Evolutionary conservation across 129 eudicot species (phyloP), one percentile per base, ranked within the genome.

Genomic region (Escallonia rubra): DNA sequence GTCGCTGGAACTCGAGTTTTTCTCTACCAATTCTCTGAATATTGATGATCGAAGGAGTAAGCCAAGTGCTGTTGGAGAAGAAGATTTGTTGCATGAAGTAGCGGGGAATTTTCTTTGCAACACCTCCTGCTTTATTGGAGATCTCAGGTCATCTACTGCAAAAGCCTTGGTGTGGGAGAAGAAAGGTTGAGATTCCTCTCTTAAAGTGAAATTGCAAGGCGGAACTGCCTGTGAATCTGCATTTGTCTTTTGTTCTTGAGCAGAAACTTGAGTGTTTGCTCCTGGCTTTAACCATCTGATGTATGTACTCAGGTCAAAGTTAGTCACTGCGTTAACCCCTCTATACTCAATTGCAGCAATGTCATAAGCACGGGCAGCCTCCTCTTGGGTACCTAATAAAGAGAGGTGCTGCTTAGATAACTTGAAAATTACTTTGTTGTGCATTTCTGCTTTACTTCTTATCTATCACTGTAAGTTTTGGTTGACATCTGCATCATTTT

Each of bases 291-390:
- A 68, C 91, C 91, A 85, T 78, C 85, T 78, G 66, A 88, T 85
- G 79, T 88, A 88, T 59, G 85, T 85, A 64, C 87, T 88, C 63
- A 85, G 68, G 72, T 88, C 91, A 50, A 88, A 88, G 61, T 88
- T 88, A 70, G 96, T 88, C 53, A 88, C 83, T 0, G 96, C 96
- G 13, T 85, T 82, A 46, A 85, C 77, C 58, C 96, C 96, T 78
- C 91, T 75, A 78, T 88, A 88, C 68, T 88, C 96, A 12, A 88
- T 88, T 41, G 96, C 96, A 58, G 96, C 96, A 59, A 88, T 85
- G 62, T 88, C 96, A 52, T 88, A 88, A 13, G 96, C 96, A 59
- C 83, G 91, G 10, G 96, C 96, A 1, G 91, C 96, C 69, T 88
- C 96, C 77, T 88, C 96, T 82, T 88, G 91, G 70, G 96, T 88